Evolutionary conservation across 768 basidiomycete genomes (phyloP), one percentile per base, ranked within the genome.

Genomic region (Leccinellum albellum): DNA sequence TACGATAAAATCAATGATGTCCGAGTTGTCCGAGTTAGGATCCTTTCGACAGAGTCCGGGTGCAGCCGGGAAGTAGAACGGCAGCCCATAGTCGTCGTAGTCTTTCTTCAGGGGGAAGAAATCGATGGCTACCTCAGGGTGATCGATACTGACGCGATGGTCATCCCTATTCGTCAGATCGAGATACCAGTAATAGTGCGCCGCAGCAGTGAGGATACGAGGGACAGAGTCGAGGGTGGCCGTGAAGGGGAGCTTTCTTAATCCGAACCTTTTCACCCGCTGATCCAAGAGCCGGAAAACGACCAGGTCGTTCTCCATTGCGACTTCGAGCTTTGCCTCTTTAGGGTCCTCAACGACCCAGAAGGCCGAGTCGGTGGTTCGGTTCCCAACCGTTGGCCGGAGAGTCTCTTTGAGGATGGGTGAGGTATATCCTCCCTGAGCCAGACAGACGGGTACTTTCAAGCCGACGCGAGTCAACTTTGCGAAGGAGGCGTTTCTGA

Each of bases 321-420:
- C 47, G 4, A 49, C 50, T 29, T 44, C 59, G 23, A 58, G 20
- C 17, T 57, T 61, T 3, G 56, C 59, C 4, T 48, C 37, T n/a
- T 55, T 32, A 1, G 10, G 33, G 0, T 29, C 47, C 4, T 45
- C 33, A 6, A 51, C 53, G 10, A 61, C 29, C 7, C n/a, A 31
- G 20, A 55, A 54, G 9, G 47, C 50, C 9, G 54, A 6, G 7
- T 50, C 32, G 7, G 21, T 14, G 17, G 13, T 9, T 20, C 46
- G 6, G 26, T 40, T 13, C 1, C 29, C 31, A 8, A 5, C 14
- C 21, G 33, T 32, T 24, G 17, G 9, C 23, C 17, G 23, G 20
- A 58, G 42, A 14, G n/a, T 50, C n/a, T 50, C 49, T n/a, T 33
- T 26, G 46, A 51, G 40, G n/a, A 20, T 26, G 14, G 48, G 28